A percentile compares a stretch with the other conserved stretches of the same genome.
phyloP scores from a whole-genome alignment of 345 rosid species.

The Cardamine resedifolia region DNA sequence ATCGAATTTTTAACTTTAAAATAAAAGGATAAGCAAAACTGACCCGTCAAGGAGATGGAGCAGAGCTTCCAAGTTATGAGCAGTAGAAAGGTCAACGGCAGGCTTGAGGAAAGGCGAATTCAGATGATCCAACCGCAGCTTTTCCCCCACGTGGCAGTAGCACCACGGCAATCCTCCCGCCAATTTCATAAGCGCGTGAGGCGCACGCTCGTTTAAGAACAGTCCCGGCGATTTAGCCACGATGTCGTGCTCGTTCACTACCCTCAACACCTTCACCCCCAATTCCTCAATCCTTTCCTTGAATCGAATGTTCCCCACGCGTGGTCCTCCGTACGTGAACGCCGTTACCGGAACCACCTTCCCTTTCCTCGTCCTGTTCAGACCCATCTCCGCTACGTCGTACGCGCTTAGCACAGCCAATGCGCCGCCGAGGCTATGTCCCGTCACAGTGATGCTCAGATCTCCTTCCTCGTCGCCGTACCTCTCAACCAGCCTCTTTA shows the following conservation, averaged over 20 bases:
- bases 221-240: slow-evolving; percentile 69
- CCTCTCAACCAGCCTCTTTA: slow-evolving; percentile 45
- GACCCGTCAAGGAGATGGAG: slow-evolving; percentile 82
- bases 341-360: slow-evolving; percentile 49
- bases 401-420: slow-evolving; percentile 68
- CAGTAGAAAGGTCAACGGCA: slow-evolving; percentile 42
- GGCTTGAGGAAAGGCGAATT: slow-evolving; percentile 62
- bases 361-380: slow-evolving; percentile 39
- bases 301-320: slow-evolving; percentile 61
- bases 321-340: slow-evolving; percentile 58
- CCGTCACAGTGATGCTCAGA: slow-evolving; percentile 63
- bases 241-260: slow-evolving; percentile 56
- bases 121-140: slow-evolving; percentile 55
- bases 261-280: slow-evolving; percentile 68
- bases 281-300: slow-evolving; percentile 52
- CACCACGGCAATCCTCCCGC: slow-evolving; percentile 63
- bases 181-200: slow-evolving; percentile 44
- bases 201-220: slow-evolving; percentile 51
- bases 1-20: not conserved
- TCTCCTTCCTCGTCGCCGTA: slow-evolving; percentile 48
- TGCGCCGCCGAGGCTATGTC: slow-evolving; percentile 76
- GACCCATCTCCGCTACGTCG: slow-evolving; percentile 62
- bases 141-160: slow-evolving; percentile 64
- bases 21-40: slow-evolving; percentile 20
- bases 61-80: slow-evolving; percentile 71